These are phyloP conservation scores for Periconia sp. DNA, from an alignment of 2,329 filamentous ascomycete species.

Conservation along the genomic window DNA sequence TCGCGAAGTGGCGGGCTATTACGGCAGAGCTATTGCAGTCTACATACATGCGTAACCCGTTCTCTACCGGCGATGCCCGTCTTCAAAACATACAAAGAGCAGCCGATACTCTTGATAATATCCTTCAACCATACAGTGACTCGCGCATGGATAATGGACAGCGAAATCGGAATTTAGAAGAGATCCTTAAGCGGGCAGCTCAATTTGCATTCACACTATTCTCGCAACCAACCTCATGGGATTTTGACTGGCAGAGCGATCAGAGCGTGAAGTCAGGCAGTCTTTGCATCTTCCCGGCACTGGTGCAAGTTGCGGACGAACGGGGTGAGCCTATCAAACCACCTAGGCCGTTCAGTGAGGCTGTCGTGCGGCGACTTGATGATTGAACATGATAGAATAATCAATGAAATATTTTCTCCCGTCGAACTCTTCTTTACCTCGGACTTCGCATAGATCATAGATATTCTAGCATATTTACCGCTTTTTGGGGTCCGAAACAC, in stretches of 20 bases:
- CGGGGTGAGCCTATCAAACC: constrained; percentile 29
- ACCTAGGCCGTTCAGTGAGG: constrained; percentile 37
- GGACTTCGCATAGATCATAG: neutral
- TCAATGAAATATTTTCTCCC: constrained; percentile 1
- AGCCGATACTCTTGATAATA: constrained; percentile 25
- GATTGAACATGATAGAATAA: constrained; percentile 16
- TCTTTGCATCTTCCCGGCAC: constrained; percentile 42
- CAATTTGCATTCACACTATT: constrained; percentile 44
- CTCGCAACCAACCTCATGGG: constrained; percentile 40
- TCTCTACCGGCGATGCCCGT: constrained; percentile 32
- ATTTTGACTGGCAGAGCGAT: constrained; percentile 41
- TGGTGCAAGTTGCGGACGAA: constrained; percentile 42
- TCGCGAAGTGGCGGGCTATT: constrained; percentile 38
- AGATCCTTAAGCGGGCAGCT: constrained; percentile 42
- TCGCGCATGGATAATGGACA: constrained; percentile 32
- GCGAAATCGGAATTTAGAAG: constrained; percentile 38
- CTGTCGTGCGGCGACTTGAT: constrained; percentile 31
- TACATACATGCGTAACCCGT: constrained; percentile 29
- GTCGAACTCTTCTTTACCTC: neutral
- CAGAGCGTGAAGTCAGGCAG: constrained; percentile 29
- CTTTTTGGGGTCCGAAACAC: constrained; percentile 2
- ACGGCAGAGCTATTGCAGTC: constrained; percentile 37
- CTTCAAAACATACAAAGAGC: constrained; percentile 27
- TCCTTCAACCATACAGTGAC: constrained; percentile 36
- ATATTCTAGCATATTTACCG: neutral